Base-by-base conservation (phyloP, 805 yeast genomes). In the Danielozyma ontarioensis region DNA sequence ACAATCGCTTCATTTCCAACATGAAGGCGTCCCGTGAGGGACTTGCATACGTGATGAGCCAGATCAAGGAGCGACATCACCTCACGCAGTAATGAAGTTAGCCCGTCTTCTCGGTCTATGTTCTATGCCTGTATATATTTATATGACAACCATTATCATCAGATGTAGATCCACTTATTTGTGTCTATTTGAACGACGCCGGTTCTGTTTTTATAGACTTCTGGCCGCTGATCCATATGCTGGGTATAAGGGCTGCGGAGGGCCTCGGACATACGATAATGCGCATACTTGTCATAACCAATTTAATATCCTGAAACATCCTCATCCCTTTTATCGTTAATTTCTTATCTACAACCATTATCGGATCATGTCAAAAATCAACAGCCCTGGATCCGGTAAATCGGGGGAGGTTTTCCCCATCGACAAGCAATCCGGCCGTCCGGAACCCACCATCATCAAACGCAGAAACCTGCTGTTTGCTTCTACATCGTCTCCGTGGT, bases 1-100 rank as follows among this genome's bases (percentile, higher is more conserved):
- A 74, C 47, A 68, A 68, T 14, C 74, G 72, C 53, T 86, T 89
- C 53, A 68, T 75, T 29, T 80, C 79, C 35, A 83, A 87, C 51
- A 63, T 84, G 40, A 63, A 57, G 33, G 76, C 74, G 42, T 77
- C 88, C 13, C 71, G 85, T 42, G 62, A 73, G 41, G 96, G 96
- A 3, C 72, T 89, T 72, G 64, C 74, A 32, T 76, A 74, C 55
- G 96, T 86, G 13, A 83, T 89, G 87, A 76, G 78, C 41, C 68
- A 65, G 42, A 62, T 80, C 33, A 68, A 72, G 40, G 63, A 59
- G 32, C 53, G 47, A 27, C 17, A 15, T 7, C 24, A n/a, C 25
- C 25, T 5, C 25, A 5, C 5, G n/a, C n/a, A n/a, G n/a, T n/a
- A n/a, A n/a, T n/a, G n/a, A n/a, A n/a, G n/a, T n/a, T n/a, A n/a